These are phyloP conservation scores for Trichoderma polysporum DNA, from an alignment of 2,329 filamentous ascomycete genomes.

Conservation along the genomic window DNA sequence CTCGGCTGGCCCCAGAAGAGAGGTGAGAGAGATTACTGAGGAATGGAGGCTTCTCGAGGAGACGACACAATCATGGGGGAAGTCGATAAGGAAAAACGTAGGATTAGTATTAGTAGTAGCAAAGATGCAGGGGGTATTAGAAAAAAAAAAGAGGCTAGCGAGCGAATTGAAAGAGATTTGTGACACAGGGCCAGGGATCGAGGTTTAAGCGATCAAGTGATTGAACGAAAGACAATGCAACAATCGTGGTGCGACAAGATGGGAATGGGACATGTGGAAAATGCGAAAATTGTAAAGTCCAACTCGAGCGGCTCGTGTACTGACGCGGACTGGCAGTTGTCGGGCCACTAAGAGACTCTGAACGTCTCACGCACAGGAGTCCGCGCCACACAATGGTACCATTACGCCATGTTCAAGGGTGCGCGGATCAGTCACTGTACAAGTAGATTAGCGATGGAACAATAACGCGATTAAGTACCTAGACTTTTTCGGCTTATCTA, in stretches of 20 bases:
- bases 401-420: background rate
- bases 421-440: background rate
- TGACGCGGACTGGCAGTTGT: constrained; percentile 5
- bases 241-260: constrained; percentile 6
- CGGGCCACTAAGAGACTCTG: constrained; percentile 11
- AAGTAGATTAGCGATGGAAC: no score
- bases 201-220: constrained; percentile 1
- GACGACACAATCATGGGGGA: background rate
- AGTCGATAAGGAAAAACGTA: constrained; percentile 9
- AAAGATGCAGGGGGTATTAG: background rate
- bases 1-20: background rate
- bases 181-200: background rate
- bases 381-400: constrained; percentile 3
- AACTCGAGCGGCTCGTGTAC: background rate
- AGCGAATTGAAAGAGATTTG: constrained; percentile 9
- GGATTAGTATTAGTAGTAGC: background rate
- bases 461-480: background rate
- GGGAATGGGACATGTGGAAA: background rate
- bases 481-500: background rate
- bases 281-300: background rate
- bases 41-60: constrained; percentile 11
- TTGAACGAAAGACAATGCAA: constrained; percentile 15
- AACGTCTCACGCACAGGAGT: background rate
- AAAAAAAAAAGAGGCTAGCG: background rate
- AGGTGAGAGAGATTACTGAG: background rate